Evolutionary conservation across 164 flowering plant genomes (phyloP), one percentile per base, ranked within the genome.

Genomic region (Piper betle): DNA sequence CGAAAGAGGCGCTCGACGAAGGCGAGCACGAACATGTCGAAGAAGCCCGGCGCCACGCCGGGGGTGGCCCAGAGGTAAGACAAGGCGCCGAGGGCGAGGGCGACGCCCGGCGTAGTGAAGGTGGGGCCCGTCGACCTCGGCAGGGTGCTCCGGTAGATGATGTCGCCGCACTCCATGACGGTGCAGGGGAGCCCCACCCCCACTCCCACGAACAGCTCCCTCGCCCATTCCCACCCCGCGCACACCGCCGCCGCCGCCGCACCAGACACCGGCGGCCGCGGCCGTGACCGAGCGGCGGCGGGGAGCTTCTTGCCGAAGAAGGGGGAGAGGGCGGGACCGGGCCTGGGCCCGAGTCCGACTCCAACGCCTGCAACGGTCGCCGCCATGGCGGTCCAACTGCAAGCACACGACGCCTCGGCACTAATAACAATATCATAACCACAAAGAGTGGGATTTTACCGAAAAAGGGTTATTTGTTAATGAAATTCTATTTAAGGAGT

Each of bases 1-100:
- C 96, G 72, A 58, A 88, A 88, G 43, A 79, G n/a, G 41, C 99
- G 79, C 71, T 93, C 99, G 39, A 82, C 77, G 73, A 93, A 86
- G 62, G 97, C 95, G 65, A 93, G 95, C 61, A 93, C 83, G 77
- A 93, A 93, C 99, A 93, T 93, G 66, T 93, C 99, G 76, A 82
- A 93, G 74, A 93, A 93, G 3, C 96, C 99, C 64, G 99, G 99
- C 56, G 99, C 99, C 53, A 93, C 99, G 57, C 99, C 99, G 72
- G 97, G 97, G 0, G 99, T 93, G 38, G 99, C 97, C 99, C 97
- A 93, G 42, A 90, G 86, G 66, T 93, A 93, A 53, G 99, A 93
- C n/a, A 88, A 19, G 41, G 87, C 74, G 16, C 87, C 80, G 60
- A 90, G 68, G 53, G 97, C 97, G 66, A 93, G 71, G 66, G 81